phyloP scores from a whole-genome alignment of 192 early-diverging fungal species.

The Umbelopsis ramanniana region DNA sequence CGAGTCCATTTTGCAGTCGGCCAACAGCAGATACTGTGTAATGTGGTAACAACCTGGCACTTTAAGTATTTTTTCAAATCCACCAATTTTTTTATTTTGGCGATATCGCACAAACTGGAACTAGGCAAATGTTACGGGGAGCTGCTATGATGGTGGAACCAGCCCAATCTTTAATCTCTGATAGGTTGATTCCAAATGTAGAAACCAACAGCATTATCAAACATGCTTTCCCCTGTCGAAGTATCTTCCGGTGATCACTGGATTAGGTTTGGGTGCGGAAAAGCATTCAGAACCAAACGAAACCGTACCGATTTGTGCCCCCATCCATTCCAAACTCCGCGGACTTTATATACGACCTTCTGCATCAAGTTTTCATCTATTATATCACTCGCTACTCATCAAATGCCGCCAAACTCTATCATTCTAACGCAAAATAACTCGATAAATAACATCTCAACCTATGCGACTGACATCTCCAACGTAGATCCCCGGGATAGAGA shows the following conservation, averaged over 20 bases:
- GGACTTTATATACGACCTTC: not conserved
- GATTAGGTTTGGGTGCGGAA: not conserved
- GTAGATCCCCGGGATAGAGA: slow-evolving; percentile 42
- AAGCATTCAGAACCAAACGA: not conserved
- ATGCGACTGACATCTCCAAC: not conserved
- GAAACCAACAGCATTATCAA: not conserved
- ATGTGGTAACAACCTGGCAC: not conserved
- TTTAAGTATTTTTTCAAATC: not conserved
- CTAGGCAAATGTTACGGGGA: no score
- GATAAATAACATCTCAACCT: not conserved
- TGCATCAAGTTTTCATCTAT: not conserved
- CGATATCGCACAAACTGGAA: not conserved
- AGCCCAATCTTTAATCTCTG: not conserved
- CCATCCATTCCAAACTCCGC: not conserved
- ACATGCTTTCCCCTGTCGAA: not conserved
- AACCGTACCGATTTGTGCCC: slow-evolving; percentile 1
- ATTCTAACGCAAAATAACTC: not conserved
- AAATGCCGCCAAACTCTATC: not conserved
- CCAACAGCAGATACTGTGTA: not conserved
- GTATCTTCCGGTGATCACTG: not conserved
- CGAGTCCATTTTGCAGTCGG: not conserved
- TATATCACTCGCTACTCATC: not conserved
- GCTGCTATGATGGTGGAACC: no score
- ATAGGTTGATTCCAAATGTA: not conserved
- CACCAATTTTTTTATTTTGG: not conserved